A percentile compares a stretch with the other conserved stretches of the same genome.
Evolutionary conservation across 495 filamentous ascomycete species (phyloP).

Genomic region (Podospora comata): DNA sequence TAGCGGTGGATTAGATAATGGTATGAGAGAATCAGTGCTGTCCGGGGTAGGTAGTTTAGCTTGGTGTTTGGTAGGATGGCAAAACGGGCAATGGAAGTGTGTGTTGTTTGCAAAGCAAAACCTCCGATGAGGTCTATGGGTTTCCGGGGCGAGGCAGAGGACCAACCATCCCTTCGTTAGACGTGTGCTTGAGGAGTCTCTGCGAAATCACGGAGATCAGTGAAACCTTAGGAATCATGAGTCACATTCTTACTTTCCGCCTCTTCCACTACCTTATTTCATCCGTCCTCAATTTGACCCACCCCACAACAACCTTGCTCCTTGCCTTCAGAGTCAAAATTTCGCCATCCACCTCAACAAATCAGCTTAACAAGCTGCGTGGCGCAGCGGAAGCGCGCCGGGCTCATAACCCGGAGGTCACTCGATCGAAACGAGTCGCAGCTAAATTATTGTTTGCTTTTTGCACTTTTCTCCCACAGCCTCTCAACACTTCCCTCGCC

Average conservation of each 20-base stretch:
- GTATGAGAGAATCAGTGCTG: no score
- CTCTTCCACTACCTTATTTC: neutral
- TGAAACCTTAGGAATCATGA: neutral
- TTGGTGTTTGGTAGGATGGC: no score
- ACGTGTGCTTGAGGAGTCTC: no score
- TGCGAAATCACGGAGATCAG: no score
- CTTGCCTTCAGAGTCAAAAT: neutral
- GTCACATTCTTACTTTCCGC: neutral
- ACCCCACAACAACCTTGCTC: neutral
- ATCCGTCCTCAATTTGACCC: neutral
- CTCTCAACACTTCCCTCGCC: no score
- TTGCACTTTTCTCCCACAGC: neutral
- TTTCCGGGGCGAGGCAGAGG: no score
- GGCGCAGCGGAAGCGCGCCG: slow-evolving; percentile 7
- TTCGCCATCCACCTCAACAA: neutral
- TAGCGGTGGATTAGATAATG: neutral
- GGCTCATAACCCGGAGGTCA: slow-evolving; percentile 8
- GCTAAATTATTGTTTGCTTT: neutral
- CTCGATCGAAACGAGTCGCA: slow-evolving; percentile 8
- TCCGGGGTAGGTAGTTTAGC: no score
- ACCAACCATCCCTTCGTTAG: no score
- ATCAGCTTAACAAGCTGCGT: slow-evolving; percentile 4
- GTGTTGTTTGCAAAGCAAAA: no score
- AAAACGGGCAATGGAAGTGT: no score
- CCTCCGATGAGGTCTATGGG: no score